Evolutionary conservation across 257 asterid genomes (phyloP).

Genomic region (Solanum virginianum): DNA sequence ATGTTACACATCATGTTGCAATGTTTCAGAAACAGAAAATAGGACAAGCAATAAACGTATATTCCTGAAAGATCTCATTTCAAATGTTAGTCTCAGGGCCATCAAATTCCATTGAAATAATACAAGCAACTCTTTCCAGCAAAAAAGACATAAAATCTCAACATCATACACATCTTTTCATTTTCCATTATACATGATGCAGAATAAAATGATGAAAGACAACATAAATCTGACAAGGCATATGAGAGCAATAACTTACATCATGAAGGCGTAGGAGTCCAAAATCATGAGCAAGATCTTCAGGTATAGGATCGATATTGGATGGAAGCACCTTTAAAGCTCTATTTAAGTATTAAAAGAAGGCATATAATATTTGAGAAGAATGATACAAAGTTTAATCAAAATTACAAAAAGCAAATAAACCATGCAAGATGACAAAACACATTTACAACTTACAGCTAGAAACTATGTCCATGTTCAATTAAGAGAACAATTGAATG

Average conservation of each 20-base stretch:
- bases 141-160: not conserved
- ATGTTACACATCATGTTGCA: not conserved
- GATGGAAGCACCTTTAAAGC: constrained; percentile 55
- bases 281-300: constrained; percentile 45
- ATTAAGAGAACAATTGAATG: not conserved
- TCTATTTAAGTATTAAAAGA: constrained; percentile 22
- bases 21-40: not conserved
- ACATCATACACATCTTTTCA: not conserved
- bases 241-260: constrained; percentile 28
- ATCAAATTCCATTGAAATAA: not conserved
- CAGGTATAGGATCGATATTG: constrained; percentile 79
- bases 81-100: not conserved
- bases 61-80: not conserved
- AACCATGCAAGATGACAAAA: not conserved
- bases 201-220: not conserved
- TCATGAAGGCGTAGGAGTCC: constrained; percentile 56
- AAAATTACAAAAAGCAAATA: not conserved
- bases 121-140: not conserved
- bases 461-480: not conserved
- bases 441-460: not conserved
- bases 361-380: constrained; percentile 3
- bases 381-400: not conserved
- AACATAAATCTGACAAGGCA: not conserved
- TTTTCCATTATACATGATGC: not conserved
- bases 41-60: not conserved